Percentiles rank a stretch among this genome's conserved stretches.
These are phyloP conservation scores for Thalassiosira sp. DNA, from an alignment of 352 stramenopile species.

Conservation along the genomic window DNA sequence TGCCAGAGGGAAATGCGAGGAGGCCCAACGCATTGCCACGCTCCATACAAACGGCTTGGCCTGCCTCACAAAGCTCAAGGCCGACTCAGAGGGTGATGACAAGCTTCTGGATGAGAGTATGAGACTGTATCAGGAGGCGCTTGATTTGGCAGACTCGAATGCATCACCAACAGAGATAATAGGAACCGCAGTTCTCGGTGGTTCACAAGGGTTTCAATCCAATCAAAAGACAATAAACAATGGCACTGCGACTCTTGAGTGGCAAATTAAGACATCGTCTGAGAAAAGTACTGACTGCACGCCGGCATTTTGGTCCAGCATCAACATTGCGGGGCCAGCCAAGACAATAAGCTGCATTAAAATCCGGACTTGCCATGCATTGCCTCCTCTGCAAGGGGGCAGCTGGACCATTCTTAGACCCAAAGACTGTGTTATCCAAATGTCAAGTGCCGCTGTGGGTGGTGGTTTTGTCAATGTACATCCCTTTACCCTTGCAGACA, in stretches of 20 bases:
- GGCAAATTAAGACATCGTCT: slow-evolving; percentile 37
- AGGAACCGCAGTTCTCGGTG: slow-evolving; percentile 49
- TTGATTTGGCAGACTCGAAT: slow-evolving; percentile 57
- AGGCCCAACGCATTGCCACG: slow-evolving; percentile 60
- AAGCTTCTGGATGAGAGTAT: slow-evolving; percentile 35
- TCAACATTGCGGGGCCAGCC: slow-evolving; percentile 50
- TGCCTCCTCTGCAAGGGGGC: slow-evolving; percentile 11
- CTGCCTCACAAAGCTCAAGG: slow-evolving; percentile 57
- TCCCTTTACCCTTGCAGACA: slow-evolving; percentile 32
- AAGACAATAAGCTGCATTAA: slow-evolving; percentile 53
- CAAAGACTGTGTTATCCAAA: slow-evolving; percentile 57
- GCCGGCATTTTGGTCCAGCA: slow-evolving; percentile 49
- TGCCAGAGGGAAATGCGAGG: slow-evolving; percentile 60
- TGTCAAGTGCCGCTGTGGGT: slow-evolving; percentile 54
- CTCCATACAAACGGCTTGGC: slow-evolving; percentile 69
- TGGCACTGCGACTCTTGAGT: slow-evolving; percentile 33
- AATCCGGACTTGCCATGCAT: slow-evolving; percentile 20
- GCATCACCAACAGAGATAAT: slow-evolving; percentile 35
- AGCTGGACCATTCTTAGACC: slow-evolving; percentile 27
- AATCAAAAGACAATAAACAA: slow-evolving; percentile 22
- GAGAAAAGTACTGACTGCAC: slow-evolving; percentile 11
- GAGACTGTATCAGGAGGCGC: slow-evolving; percentile 50
- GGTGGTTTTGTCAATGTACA: slow-evolving; percentile 63
- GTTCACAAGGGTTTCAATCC: slow-evolving; percentile 48
- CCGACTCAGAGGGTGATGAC: slow-evolving; percentile 20